Evolutionary conservation across 116 monocot genomes (phyloP), one percentile per base, ranked within the genome.

Genomic region (Trichopus zeylanicus): DNA sequence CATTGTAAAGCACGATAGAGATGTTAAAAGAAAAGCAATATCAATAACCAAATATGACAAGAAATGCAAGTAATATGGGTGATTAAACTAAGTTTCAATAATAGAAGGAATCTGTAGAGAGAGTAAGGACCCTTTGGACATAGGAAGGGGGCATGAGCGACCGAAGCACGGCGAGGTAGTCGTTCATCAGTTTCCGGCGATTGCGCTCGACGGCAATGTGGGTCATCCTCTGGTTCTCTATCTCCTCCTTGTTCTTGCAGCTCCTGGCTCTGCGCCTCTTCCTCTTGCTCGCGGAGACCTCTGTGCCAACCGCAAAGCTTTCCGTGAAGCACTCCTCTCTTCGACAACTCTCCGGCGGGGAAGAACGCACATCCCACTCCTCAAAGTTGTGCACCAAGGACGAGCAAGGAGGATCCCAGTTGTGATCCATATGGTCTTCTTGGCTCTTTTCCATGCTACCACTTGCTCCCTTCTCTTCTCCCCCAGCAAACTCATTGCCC

Each of bases 201-300:
- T 89, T 89, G 57, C 89, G 73, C 70, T 89, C 89, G 12, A 84
- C 85, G 13, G 81, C 81, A 73, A 89, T 89, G 73, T 89, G 89
- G 6, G 81, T 78, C 72, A 81, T 84, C 69, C 84, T 78, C 67
- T 84, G 84, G 68, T 66, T 71, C 81, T 81, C 81, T 47, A 75
- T 63, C 68, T 81, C 86, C 55, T 81, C 86, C 53, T 81, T 61
- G 67, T 86, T 86, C 81, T 86, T 81, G 21, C 46, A 38, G 13
- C 60, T 69, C 74, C 42, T 86, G 46, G 54, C 7, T 15, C 70
- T 29, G 52, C 77, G 34, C 67, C 77, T 56, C 75, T 64, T 75
- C 65, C 58, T 73, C 64, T 60, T 66, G 15, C 63, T 37, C 11
- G n/a, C n/a, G 7, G 42, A 9, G n/a, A 42, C n/a, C 13, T 37